Evolutionary conservation across 2,329 filamentous ascomycete genomes (phyloP).

Genomic region (Alternaria gaisen): DNA sequence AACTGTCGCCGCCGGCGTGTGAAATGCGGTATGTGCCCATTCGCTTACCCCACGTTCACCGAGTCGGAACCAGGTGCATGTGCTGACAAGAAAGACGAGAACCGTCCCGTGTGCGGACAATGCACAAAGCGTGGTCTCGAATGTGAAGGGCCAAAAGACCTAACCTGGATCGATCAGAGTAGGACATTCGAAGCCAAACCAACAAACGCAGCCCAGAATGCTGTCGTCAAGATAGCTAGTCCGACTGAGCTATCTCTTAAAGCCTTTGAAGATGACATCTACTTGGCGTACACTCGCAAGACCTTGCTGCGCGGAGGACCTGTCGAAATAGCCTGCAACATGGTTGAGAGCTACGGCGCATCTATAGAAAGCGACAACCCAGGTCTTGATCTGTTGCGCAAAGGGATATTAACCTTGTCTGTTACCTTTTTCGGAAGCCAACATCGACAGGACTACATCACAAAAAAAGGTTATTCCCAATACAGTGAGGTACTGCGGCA

Average conservation of each 20-base stretch:
- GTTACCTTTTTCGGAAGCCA: constrained; percentile 39
- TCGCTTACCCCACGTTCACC: neutral
- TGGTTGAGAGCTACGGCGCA: constrained; percentile 19
- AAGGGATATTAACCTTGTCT: constrained; percentile 35
- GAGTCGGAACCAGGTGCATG: neutral
- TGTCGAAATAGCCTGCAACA: constrained; percentile 38
- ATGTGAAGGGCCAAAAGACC: constrained; percentile 37
- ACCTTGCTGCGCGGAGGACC: constrained; percentile 36
- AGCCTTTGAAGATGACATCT: constrained; percentile 39
- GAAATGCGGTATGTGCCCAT: constrained; percentile 37
- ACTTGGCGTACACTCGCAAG: constrained; percentile 38
- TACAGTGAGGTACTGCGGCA: constrained; percentile 38
- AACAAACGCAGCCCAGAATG: neutral
- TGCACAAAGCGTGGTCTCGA: constrained; percentile 35
- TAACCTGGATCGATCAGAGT: constrained; percentile 36
- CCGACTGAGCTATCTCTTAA: constrained; percentile 23
- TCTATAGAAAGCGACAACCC: constrained; percentile 10
- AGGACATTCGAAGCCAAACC: neutral
- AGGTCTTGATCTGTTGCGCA: constrained; percentile 31
- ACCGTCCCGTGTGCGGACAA: constrained; percentile 33
- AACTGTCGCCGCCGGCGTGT: constrained; percentile 39
- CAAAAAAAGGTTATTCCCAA: constrained; percentile 28
- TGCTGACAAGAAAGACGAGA: constrained; percentile 31
- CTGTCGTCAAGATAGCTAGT: constrained; percentile 3
- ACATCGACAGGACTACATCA: constrained; percentile 30